These are phyloP conservation scores for Paraurostyla sp. DNA, from an alignment of 73 alveolate species.

Conservation along the genomic window DNA sequence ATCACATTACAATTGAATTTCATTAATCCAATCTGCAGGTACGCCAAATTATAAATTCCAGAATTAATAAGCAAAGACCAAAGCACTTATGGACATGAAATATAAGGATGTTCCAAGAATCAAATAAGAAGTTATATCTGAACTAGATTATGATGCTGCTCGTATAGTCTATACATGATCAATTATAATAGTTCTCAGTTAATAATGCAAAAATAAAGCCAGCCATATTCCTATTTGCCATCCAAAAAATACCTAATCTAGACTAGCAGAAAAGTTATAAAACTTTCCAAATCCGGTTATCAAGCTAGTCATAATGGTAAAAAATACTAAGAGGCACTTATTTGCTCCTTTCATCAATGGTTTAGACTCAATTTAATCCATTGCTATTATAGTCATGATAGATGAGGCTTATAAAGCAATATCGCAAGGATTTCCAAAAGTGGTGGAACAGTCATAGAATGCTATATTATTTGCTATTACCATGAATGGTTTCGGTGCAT, in stretches of 20 bases:
- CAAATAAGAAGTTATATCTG: neutral
- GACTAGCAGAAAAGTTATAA: neutral
- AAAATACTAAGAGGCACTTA: neutral
- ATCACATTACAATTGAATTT: neutral
- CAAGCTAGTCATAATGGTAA: neutral
- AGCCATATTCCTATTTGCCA: neutral
- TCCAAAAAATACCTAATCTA: neutral
- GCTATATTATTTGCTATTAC: neutral
- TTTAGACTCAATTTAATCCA: neutral
- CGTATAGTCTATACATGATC: neutral
- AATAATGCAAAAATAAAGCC: neutral
- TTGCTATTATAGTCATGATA: neutral
- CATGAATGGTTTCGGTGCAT: neutral
- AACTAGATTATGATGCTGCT: neutral
- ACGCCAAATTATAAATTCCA: neutral
- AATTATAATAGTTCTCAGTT: neutral
- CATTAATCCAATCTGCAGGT: neutral
- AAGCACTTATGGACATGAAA: neutral
- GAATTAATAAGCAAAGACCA: neutral
- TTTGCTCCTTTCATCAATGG: neutral
- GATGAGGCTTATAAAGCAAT: neutral
- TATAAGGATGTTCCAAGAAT: neutral
- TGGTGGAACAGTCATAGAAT: neutral
- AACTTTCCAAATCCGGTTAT: neutral
- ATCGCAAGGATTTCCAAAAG: conserved; percentile 21